These are phyloP conservation scores for Drosera capensis DNA, from an alignment of 148 eudicot species.

Conservation along the genomic window DNA sequence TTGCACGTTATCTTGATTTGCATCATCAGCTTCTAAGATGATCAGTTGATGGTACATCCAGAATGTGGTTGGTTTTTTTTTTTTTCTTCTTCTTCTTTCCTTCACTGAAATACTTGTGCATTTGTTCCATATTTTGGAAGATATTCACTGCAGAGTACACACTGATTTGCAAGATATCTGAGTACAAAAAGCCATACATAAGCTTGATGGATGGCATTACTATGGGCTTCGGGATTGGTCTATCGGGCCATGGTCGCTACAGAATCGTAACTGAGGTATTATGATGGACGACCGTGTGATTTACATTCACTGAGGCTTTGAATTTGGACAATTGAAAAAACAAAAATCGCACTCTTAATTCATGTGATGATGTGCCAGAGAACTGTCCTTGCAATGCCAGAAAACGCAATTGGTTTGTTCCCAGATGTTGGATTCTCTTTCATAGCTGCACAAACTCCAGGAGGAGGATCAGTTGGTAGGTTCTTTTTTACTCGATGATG, in stretches of 20 bases:
- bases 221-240: conserved; percentile 97
- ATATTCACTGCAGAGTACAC: conserved; percentile 86
- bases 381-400: conserved; percentile 97
- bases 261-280: conserved; percentile 86
- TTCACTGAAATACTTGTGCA: too few species aligned
- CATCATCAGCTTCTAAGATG: too few species aligned
- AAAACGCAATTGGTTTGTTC: conserved; percentile 88
- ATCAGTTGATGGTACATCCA: too few species aligned
- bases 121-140: conserved; percentile 25
- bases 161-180: conserved; percentile 72
- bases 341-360: conserved; percentile 4
- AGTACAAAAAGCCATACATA: conserved; percentile 80
- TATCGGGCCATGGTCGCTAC: conserved; percentile 91
- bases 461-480: conserved; percentile 88
- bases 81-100: too few species aligned
- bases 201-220: conserved; percentile 94
- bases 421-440: conserved; percentile 97
- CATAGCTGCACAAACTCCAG: conserved; percentile 87
- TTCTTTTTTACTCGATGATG: conserved; percentile 1
- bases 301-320: neutral
- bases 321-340: neutral
- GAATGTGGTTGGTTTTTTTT: too few species aligned
- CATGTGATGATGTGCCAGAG: conserved; percentile 29
- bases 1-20: too few species aligned
- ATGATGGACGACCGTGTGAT: neutral